phyloP scores from a whole-genome alignment of 345 rosid genomes.

The Limnanthes douglasii region DNA sequence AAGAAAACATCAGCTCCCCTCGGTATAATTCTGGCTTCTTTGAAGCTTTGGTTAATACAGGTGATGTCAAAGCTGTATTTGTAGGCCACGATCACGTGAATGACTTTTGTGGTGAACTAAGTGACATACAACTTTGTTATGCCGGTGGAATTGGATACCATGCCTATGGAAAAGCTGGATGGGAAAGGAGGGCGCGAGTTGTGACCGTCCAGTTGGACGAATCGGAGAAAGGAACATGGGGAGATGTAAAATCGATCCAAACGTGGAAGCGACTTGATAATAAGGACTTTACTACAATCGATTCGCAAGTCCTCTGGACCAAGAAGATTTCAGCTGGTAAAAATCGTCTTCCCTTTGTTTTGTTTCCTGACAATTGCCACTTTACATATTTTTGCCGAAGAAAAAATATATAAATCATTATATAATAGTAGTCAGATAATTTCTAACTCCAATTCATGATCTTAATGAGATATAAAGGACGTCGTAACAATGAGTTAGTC shows the following conservation, averaged over 20 bases:
- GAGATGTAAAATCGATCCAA: slow-evolving; percentile 52
- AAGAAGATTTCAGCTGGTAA: slow-evolving; percentile 37
- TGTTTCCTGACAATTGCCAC: too few species aligned
- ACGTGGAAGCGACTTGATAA: slow-evolving; percentile 96
- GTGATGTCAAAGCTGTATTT: slow-evolving; percentile 81
- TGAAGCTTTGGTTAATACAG: slow-evolving; percentile 56
- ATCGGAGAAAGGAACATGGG: slow-evolving; percentile 45
- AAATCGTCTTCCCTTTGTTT: too few species aligned
- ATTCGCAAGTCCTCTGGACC: slow-evolving; percentile 67
- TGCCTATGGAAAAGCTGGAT: slow-evolving; percentile 88
- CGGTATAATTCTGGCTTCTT: slow-evolving; percentile 82
- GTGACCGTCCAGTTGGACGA: slow-evolving; percentile 59
- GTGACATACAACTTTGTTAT: slow-evolving; percentile 72
- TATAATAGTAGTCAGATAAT: too few species aligned
- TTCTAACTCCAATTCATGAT: too few species aligned
- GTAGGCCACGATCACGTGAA: slow-evolving; percentile 81
- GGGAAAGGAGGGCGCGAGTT: slow-evolving; percentile 76
- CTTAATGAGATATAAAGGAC: too few species aligned
- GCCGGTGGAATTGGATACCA: slow-evolving; percentile 95
- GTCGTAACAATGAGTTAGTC: too few species aligned
- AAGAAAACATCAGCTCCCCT: slow-evolving; percentile 56
- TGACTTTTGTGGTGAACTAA: slow-evolving; percentile 63
- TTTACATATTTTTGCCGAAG: too few species aligned
- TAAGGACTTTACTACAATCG: slow-evolving; percentile 35
- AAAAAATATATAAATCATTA: too few species aligned